A percentile compares a stretch with the other conserved stretches of the same genome.
Conservation (phyloP, 1,284 basidiomycete species). For the Chondrostereum purpureum region DNA sequence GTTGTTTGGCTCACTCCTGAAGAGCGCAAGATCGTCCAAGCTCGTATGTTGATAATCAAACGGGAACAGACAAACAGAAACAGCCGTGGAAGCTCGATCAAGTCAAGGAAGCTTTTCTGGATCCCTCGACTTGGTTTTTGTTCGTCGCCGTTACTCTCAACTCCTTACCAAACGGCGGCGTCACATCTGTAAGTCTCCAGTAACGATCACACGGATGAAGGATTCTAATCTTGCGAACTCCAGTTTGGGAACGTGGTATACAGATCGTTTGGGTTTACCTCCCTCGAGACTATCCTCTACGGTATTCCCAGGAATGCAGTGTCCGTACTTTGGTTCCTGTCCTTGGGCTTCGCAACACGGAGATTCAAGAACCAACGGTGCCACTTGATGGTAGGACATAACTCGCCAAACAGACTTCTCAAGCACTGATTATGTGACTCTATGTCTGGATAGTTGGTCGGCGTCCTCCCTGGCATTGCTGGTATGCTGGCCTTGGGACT, state of each 20-base stretch:
- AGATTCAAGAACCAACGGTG: conserved; percentile 8
- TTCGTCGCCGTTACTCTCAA: conserved; percentile 10
- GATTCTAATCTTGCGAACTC: neutral
- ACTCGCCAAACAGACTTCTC: no score
- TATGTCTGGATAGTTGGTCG: conserved; percentile 7
- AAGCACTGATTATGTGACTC: neutral
- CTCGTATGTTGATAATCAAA: conserved; percentile 11
- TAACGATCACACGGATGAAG: neutral
- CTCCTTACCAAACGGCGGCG: conserved; percentile 12
- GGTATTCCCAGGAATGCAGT: conserved; percentile 10
- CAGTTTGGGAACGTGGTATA: conserved; percentile 14
- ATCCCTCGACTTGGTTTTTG: conserved; percentile 15
- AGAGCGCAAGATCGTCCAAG: conserved; percentile 11
- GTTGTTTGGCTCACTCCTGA: conserved; percentile 11
- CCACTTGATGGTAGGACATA: conserved; percentile 10
- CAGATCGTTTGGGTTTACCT: conserved; percentile 13
- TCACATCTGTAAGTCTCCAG: conserved; percentile 12
- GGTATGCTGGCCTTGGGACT: conserved; percentile 12
- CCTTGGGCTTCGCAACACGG: conserved; percentile 10
- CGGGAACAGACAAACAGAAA: conserved; percentile 12
- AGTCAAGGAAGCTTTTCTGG: conserved; percentile 12
- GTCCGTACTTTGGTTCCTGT: conserved; percentile 14
- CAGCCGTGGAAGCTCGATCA: conserved; percentile 14
- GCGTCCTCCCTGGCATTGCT: conserved; percentile 11
- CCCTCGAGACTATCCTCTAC: conserved; percentile 11